Evolutionary conservation across 495 filamentous ascomycete species (phyloP), one percentile per base, ranked within the genome.

Genomic region (Aspergillus nanangensis): DNA sequence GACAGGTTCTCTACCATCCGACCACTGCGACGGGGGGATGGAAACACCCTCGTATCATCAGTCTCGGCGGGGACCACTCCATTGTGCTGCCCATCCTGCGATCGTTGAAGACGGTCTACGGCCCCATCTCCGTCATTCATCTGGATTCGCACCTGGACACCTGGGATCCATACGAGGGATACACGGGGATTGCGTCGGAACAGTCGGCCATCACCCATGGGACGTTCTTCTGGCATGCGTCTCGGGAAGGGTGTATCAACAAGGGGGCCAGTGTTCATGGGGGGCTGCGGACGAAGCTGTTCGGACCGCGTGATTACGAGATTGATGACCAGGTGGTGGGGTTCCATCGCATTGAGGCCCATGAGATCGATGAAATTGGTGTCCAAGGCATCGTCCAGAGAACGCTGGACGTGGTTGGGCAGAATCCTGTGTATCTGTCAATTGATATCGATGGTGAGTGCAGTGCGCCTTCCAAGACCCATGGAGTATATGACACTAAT

Each of bases 61-160:
- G 71, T 8, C 55, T 83, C 1, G 81, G 81, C 0, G 81, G 81
- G 11, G 81, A 85, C 45, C 80, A 84, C 50, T 80, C 79, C 4
- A 83, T 82, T 29, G 80, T 79, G 5, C 58, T 84, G 0, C 74
- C 81, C 1, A 75, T 80, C 8, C 63, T 85, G 21, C 65, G 81
- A 13, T 76, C 76, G 3, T 68, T 82, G 17, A 74, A 77, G 49
- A 65, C 62, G 24, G 67, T 67, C 2, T 80, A 80, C 62, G 77
- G 78, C 0, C 61, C 67, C 1, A 66, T 81, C 8, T 72, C 71
- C 3, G 78, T 82, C 0, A 74, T 83, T 29, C 80, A 82, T 55
- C 74, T 82, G 15, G 80, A 83, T 45, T 71, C 69, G n/a, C 79
- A 83, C 57, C 66, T 83, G 17, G 72, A 73, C 41, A 78, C 75